A percentile compares a stretch with the other conserved stretches of the same genome.
Evolutionary conservation across 345 rosid species (phyloP).

Genomic region (Camelina laxa): DNA sequence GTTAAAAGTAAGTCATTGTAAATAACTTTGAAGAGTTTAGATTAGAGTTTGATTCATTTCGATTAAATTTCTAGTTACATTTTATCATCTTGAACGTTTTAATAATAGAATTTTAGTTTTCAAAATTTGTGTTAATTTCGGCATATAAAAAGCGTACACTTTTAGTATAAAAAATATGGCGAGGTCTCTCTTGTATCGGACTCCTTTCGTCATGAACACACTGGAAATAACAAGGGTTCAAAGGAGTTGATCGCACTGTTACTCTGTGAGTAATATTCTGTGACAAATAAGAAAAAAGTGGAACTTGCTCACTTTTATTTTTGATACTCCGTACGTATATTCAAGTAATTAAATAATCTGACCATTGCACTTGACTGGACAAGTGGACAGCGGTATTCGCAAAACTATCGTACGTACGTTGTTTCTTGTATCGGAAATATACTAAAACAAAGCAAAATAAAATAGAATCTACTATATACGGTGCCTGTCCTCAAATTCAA

Average conservation of each 20-base stretch:
- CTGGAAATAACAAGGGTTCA: background rate
- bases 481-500: background rate
- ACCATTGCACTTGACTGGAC: constrained; percentile 21
- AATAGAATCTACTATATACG: constrained; percentile 11
- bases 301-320: background rate
- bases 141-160: background rate
- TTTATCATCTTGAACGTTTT: background rate
- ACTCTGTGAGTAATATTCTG: background rate
- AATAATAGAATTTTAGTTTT: background rate
- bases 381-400: constrained; percentile 17
- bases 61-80: background rate
- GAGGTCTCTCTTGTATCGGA: background rate
- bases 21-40: background rate
- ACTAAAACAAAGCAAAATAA: constrained; percentile 10
- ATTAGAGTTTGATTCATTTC: background rate
- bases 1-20: background rate
- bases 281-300: background rate
- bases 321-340: background rate
- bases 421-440: constrained; percentile 33
- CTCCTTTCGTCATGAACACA: background rate
- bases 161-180: background rate
- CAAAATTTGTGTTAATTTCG: background rate
- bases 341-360: background rate
- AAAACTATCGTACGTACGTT: constrained; percentile 18
- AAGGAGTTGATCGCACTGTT: background rate